Evolutionary conservation across 345 rosid species (phyloP).

Genomic region (Linum tenue): DNA sequence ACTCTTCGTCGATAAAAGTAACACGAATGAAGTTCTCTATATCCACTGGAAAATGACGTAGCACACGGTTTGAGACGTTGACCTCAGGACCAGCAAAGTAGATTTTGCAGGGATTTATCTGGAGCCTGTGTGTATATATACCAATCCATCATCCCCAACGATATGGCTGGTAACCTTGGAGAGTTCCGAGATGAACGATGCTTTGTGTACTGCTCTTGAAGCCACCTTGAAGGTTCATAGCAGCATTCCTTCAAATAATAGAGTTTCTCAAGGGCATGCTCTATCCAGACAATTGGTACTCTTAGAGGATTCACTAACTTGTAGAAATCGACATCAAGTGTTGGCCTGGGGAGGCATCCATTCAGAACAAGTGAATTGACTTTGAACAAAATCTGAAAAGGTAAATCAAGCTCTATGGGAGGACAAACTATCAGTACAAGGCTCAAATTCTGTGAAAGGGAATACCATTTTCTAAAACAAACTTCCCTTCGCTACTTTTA

Average conservation of each 20-base stretch:
- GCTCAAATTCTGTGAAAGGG: slow-evolving; percentile 25
- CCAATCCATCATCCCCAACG: slow-evolving; percentile 42
- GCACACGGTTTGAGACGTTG: slow-evolving; percentile 51
- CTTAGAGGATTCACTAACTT: slow-evolving; percentile 31
- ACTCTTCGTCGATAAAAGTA: slow-evolving; percentile 52
- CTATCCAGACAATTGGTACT: slow-evolving; percentile 17
- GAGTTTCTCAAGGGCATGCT: slow-evolving; percentile 43
- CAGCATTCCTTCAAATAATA: slow-evolving; percentile 41
- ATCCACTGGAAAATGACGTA: slow-evolving; percentile 27
- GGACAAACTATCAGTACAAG: slow-evolving; percentile 47
- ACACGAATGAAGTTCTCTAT: slow-evolving; percentile 50
- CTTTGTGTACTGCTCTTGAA: slow-evolving; percentile 31
- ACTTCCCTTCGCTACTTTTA: slow-evolving; percentile 23
- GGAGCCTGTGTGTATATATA: slow-evolving; percentile 40
- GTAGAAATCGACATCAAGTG: slow-evolving; percentile 37
- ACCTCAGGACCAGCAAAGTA: slow-evolving; percentile 56
- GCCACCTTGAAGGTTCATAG: slow-evolving; percentile 50
- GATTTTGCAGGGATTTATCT: slow-evolving; percentile 50
- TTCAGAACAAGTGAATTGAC: slow-evolving; percentile 47
- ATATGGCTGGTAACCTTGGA: slow-evolving; percentile 24
- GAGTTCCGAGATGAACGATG: slow-evolving; percentile 11
- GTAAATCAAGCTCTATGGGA: slow-evolving; percentile 27
- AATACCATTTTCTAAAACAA: slow-evolving; percentile 24
- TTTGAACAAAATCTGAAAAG: slow-evolving; percentile 41
- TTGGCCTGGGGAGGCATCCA: slow-evolving; percentile 42